phyloP scores from a whole-genome alignment of 2,329 filamentous ascomycete species.

The Endocalyx cinctus region DNA sequence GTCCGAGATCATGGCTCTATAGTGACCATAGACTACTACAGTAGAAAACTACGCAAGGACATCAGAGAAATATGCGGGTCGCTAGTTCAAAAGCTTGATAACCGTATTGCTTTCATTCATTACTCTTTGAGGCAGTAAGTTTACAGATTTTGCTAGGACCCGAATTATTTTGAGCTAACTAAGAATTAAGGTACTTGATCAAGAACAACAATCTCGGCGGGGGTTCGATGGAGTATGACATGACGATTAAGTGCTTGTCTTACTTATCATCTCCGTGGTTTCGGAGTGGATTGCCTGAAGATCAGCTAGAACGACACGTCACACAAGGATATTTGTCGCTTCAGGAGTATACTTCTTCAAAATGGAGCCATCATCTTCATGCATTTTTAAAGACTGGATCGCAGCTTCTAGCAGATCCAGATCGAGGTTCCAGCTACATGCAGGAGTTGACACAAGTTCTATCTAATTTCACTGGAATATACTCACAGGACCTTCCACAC shows the following conservation, averaged over 20 bases:
- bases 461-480: no score
- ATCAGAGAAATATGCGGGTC: constrained; percentile 31
- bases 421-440: no score
- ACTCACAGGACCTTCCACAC: constrained; percentile 2
- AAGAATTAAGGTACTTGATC: constrained; percentile 16
- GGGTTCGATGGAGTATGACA: constrained; percentile 22
- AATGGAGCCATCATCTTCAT: constrained; percentile 30
- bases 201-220: constrained; percentile 19
- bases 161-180: no score
- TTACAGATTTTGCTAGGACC: no score
- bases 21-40: constrained; percentile 16
- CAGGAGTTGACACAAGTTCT: no score
- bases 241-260: constrained; percentile 27
- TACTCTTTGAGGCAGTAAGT: constrained; percentile 31
- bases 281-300: constrained; percentile 6
- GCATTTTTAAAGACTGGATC: constrained; percentile 12
- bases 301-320: constrained; percentile 9
- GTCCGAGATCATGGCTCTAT: constrained; percentile 2
- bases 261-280: constrained; percentile 33
- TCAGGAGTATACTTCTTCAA: constrained; percentile 33
- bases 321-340: constrained; percentile 29
- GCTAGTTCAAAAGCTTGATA: constrained; percentile 28
- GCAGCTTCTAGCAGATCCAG: constrained; percentile 5
- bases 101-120: constrained; percentile 34
- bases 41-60: constrained; percentile 17